Base-by-base conservation (phyloP, 148 eudicot genomes). In the Vaccinium vitisidaea region DNA sequence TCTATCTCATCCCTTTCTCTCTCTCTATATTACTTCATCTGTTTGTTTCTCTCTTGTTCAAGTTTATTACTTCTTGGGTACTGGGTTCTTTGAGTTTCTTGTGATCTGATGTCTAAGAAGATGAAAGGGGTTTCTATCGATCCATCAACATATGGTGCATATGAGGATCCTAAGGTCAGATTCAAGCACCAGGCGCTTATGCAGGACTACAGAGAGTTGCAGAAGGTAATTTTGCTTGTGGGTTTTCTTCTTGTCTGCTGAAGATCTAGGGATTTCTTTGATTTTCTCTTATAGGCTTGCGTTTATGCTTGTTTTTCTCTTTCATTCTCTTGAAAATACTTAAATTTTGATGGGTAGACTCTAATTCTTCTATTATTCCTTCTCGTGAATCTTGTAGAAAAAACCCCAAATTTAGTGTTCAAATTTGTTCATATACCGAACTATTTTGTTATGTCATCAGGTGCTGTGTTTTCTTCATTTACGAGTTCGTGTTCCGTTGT, bases 101-200 rank as follows among this genome's bases (percentile, higher is more conserved):
- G 23, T 85, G 83, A 85, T 88, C 86, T 80, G 88, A 88, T 88
- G 91, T 81, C 86, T 81, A 91, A 84, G 85, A 89, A 88, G 88
- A 85, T 87, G 85, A 89, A 88, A 88, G 82, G 89, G 83, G 82
- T 86, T 82, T 81, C 84, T 84, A 58, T 86, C 27, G 87, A 83
- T 80, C 39, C 89, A 43, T 83, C 84, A 2, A 18, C 88, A 63
- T 67, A 83, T 86, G 87, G 86, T 43, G 30, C 16, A 55, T 32
- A 13, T 43, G 88, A 48, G 76, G 90, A 88, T 85, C 83, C 82
- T 70, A 83, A 80, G 80, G 83, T 86, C 63, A 88, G 85, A 80
- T 77, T 85, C 39, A 89, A 87, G 85, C 87, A 88, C 69, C 93
- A 85, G 46, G 86, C 80, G 2, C 93, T 91, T 19, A 10, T 89